phyloP scores from a whole-genome alignment of 257 asterid species.

The Solanum stenotomum region DNA sequence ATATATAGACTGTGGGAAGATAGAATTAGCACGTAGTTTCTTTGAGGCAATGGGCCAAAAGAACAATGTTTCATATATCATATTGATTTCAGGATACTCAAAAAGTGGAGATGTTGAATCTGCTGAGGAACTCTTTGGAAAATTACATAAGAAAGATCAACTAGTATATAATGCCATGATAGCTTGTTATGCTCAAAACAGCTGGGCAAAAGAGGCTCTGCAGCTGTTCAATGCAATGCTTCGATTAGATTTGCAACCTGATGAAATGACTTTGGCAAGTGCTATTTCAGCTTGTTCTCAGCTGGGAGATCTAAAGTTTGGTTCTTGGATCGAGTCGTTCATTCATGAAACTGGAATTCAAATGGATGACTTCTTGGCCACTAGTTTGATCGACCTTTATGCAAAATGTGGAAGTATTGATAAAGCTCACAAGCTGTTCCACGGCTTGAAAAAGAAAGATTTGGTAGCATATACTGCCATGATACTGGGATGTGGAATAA shows the following conservation, averaged over 20 bases:
- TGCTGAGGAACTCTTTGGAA: slow-evolving; percentile 47
- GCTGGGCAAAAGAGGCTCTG: slow-evolving; percentile 62
- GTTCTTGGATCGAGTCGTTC: slow-evolving; percentile 48
- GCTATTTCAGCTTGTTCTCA: slow-evolving; percentile 81
- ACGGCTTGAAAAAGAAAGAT: slow-evolving; percentile 40
- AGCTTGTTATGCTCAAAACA: slow-evolving; percentile 67
- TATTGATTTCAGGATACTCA: slow-evolving; percentile 76
- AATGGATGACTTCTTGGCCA: slow-evolving; percentile 76
- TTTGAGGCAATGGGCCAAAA: slow-evolving; percentile 60
- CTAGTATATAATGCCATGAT: slow-evolving; percentile 69
- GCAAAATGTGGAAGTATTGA: slow-evolving; percentile 66
- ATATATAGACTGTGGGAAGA: slow-evolving; percentile 45
- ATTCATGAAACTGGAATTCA: slow-evolving; percentile 41
- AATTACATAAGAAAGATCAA: slow-evolving; percentile 29
- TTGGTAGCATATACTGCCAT: slow-evolving; percentile 77
- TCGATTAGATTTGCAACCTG: slow-evolving; percentile 42
- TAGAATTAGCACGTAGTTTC: slow-evolving; percentile 50
- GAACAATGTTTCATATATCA: slow-evolving; percentile 50
- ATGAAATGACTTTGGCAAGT: slow-evolving; percentile 62
- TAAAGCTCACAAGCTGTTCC: slow-evolving; percentile 60
- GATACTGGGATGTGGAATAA: slow-evolving; percentile 75
- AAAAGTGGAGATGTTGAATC: slow-evolving; percentile 50
- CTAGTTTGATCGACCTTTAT: slow-evolving; percentile 71
- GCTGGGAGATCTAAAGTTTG: slow-evolving; percentile 55
- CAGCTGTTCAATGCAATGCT: slow-evolving; percentile 59